A percentile compares a stretch with the other conserved stretches of the same genome.
Evolutionary conservation across 2,329 filamentous ascomycete genomes (phyloP).

Genomic region (Penicillium sp.): DNA sequence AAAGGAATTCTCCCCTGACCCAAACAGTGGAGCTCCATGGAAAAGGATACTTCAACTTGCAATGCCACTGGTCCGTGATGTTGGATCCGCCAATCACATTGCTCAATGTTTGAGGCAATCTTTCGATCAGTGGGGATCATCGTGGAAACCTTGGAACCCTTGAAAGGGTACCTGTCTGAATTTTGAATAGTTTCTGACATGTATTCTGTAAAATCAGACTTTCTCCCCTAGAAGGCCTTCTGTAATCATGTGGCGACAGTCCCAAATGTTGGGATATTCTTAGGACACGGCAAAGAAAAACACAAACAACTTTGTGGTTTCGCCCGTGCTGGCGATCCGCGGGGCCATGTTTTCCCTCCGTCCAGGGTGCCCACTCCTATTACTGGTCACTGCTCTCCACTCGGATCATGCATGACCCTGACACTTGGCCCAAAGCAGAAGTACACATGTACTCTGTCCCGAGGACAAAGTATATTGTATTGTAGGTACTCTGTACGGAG

Average conservation of each 20-base stretch:
- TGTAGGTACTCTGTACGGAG: no score
- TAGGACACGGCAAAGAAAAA: background rate
- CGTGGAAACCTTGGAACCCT: background rate
- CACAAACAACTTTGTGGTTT: background rate
- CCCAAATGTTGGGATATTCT: background rate
- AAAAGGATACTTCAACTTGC: background rate
- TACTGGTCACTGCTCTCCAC: background rate
- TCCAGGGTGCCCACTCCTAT: background rate
- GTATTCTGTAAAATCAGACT: background rate
- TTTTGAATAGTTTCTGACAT: background rate
- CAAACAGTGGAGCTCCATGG: background rate
- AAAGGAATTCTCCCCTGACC: no score
- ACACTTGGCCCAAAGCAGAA: slow-evolving; percentile 2
- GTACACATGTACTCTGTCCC: background rate
- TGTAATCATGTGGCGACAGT: background rate
- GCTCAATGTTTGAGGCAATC: background rate
- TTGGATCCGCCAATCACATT: slow-evolving; percentile 4
- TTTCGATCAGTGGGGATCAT: background rate
- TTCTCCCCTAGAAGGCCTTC: background rate
- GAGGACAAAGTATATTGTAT: background rate
- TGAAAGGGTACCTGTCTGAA: background rate
- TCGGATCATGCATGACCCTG: background rate
- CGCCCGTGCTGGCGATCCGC: slow-evolving; percentile 5
- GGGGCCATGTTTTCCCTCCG: background rate
- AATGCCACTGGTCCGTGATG: slow-evolving; percentile 4